Conservation (phyloP, 2,329 filamentous ascomycete species). For the Neofusicoccum ribis region DNA sequence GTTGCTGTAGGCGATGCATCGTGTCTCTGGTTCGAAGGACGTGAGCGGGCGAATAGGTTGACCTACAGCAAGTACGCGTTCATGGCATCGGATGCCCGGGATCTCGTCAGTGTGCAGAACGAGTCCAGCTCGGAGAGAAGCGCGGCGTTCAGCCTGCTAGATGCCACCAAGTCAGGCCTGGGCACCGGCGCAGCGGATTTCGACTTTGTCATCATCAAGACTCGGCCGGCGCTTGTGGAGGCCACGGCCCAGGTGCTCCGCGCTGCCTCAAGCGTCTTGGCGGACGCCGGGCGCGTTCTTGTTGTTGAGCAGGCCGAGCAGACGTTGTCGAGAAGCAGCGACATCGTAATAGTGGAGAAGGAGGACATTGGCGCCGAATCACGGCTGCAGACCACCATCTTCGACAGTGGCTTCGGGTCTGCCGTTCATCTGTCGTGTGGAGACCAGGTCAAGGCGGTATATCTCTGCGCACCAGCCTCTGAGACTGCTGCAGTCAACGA, state of each 20-base stretch:
- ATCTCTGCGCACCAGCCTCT: not conserved
- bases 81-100: not conserved
- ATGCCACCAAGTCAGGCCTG: constrained; percentile 11
- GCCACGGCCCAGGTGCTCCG: not conserved
- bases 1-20: constrained; percentile 24
- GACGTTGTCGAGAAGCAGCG: not conserved
- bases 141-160: constrained; percentile 30
- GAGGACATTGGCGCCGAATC: not conserved
- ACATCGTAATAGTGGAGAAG: not conserved
- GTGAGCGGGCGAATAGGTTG: not conserved
- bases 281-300: not conserved
- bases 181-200: constrained; percentile 19
- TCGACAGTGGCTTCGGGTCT: not conserved
- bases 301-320: not conserved
- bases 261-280: not conserved
- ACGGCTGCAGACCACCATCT: not conserved
- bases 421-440: not conserved
- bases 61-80: not conserved
- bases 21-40: not conserved
- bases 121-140: not conserved
- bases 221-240: not conserved
- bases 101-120: not conserved
- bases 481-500: not conserved
- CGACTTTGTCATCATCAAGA: not conserved
- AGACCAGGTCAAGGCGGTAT: not conserved